These are phyloP conservation scores for Cerrena zonata DNA, from an alignment of 1,284 basidiomycete genomes.

Conservation along the genomic window DNA sequence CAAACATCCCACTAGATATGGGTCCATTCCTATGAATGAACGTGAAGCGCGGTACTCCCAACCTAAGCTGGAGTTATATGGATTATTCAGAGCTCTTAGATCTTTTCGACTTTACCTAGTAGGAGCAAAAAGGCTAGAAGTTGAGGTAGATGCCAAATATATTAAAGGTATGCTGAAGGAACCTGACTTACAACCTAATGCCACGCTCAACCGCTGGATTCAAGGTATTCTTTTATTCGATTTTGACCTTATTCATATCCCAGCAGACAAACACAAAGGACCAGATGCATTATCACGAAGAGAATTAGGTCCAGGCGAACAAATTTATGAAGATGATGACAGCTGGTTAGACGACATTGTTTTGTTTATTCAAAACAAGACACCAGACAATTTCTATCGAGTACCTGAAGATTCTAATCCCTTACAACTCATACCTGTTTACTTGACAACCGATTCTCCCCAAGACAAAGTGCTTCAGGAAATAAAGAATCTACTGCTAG, in stretches of 20 bases:
- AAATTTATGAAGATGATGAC: constrained; percentile 11
- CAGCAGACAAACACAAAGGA: constrained; percentile 22
- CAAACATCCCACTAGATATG: too few relatives aligned
- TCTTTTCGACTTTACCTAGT: too few relatives aligned
- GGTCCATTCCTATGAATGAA: too few relatives aligned
- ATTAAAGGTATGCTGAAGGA: constrained; percentile 36
- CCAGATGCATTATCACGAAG: constrained; percentile 30
- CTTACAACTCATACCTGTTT: constrained; percentile 7
- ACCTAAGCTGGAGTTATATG: too few relatives aligned
- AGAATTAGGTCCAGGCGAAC: constrained; percentile 14
- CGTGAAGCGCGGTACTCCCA: too few relatives aligned
- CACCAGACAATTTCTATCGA: neutral
- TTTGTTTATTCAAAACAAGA: neutral
- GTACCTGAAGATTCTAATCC: neutral
- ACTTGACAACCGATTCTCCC: neutral
- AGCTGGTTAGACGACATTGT: constrained; percentile 25
- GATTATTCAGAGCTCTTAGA: too few relatives aligned
- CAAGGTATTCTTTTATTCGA: constrained; percentile 31
- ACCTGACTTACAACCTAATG: constrained; percentile 33
- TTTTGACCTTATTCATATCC: constrained; percentile 33
- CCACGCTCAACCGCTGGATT: constrained; percentile 37
- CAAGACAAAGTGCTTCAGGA: constrained; percentile 8
- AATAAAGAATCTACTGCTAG: constrained; percentile 8
- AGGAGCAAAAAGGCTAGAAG: too few relatives aligned
- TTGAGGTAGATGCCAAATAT: constrained; percentile 31